Conservation (phyloP, 345 rosid species). For the Gossypium longicalyx region DNA sequence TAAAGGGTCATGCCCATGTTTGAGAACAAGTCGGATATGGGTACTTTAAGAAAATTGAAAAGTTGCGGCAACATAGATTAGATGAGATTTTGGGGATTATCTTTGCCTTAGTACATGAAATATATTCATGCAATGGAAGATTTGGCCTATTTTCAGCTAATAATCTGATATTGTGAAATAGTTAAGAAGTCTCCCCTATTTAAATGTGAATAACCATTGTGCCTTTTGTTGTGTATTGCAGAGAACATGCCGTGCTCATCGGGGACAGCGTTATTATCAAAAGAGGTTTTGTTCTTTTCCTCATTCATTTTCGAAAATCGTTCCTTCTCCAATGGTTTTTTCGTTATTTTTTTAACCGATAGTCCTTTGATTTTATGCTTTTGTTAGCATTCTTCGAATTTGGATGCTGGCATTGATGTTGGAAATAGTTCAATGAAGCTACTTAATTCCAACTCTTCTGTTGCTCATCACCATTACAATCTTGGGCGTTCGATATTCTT, state of each 20-base stretch:
- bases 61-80: background rate
- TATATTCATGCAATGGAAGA: background rate
- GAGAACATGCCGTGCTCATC: conserved; percentile 46
- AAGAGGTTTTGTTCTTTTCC: conserved; percentile 32
- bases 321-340: background rate
- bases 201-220: background rate
- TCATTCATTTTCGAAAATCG: background rate
- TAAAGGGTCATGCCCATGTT: background rate
- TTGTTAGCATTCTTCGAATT: conserved; percentile 36
- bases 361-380: background rate
- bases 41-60: background rate
- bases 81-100: background rate
- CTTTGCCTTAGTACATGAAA: background rate
- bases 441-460: conserved; percentile 18
- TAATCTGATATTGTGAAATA: background rate
- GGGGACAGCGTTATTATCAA: conserved; percentile 24
- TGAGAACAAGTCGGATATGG: background rate
- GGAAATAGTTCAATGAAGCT: conserved; percentile 30
- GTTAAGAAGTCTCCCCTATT: background rate
- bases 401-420: conserved; percentile 33
- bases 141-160: background rate
- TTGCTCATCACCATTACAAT: conserved; percentile 29
- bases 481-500: conserved; percentile 45
- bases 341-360: too few relatives aligned
- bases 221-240: conserved; percentile 27